Evolutionary conservation across 495 filamentous ascomycete species (phyloP).

Genomic region (Pseudevernia furfuracea): DNA sequence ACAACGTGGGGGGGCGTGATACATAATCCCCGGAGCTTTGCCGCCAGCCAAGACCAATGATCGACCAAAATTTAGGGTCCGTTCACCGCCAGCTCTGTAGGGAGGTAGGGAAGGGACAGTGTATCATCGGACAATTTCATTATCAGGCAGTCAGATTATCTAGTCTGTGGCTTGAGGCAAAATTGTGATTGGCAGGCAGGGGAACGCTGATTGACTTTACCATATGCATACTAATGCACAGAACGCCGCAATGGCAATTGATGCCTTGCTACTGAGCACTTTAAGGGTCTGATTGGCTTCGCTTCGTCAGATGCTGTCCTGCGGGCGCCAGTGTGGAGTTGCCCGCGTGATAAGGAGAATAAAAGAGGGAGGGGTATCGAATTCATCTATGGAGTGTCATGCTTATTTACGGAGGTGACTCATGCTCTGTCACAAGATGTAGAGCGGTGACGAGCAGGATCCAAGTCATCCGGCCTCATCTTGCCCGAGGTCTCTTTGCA

Average conservation of each 20-base stretch:
- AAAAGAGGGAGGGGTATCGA: no score
- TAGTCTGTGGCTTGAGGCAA: background rate
- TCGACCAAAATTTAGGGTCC: background rate
- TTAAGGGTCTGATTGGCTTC: constrained; percentile 5
- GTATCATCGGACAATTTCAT: constrained; percentile 5
- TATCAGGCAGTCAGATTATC: constrained; percentile 3
- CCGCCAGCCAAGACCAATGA: constrained; percentile 4
- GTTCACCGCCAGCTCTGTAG: background rate
- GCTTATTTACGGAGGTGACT: background rate
- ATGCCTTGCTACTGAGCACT: background rate
- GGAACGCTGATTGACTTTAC: background rate
- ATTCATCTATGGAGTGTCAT: background rate
- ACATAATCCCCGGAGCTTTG: background rate
- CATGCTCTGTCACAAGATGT: background rate
- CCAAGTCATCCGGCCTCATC: background rate
- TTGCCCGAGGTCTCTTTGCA: constrained; percentile 24
- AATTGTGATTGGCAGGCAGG: constrained; percentile 5
- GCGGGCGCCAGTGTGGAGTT: constrained; percentile 4
- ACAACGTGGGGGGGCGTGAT: background rate
- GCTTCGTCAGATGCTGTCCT: constrained; percentile 8
- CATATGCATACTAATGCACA: background rate
- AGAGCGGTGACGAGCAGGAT: constrained; percentile 1
- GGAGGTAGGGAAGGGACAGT: no score
- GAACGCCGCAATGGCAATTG: background rate
- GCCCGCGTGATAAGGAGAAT: constrained; percentile 1